Evolutionary conservation across 768 basidiomycete genomes (phyloP), one percentile per base, ranked within the genome.

Genomic region (Trametes maxima): DNA sequence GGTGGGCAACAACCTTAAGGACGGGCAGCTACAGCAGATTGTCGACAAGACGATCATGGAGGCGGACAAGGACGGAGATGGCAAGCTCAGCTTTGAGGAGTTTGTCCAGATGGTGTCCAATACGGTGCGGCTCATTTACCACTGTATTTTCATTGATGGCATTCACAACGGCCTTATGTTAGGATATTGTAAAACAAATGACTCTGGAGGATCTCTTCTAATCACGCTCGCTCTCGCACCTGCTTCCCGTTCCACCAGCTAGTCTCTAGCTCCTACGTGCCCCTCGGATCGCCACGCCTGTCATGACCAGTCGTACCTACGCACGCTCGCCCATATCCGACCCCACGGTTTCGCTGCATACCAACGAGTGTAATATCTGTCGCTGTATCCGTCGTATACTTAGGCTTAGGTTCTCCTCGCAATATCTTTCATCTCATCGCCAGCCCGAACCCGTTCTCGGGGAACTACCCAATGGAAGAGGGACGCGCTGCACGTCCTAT

Each of bases 31-130:
- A 61, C 97, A 99, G 75, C 97, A 98, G 74, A 99, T 99, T 61
- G 97, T 99, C 17, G 97, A 99, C 76, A 99, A 99, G 80, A 98
- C 97, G 10, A 99, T 99, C 73, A 95, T 99, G 94, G 97, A 99
- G 77, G 97, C 95, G 12, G 97, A 99, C 72, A 90, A 93, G 73
- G 95, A 99, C 71, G 95, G 92, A 2, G 97, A 99, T 72, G 97
- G 97, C 25, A 98, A 95, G 75, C 82, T 99, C 62, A 93, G 86
- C 76, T 99, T 99, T 68, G 95, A 97, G 57, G 97, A 98, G 76
- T 99, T 99, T 74, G 86, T 94, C 1, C 82, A 85, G 69, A 98
- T 98, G 87, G 97, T 99, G 25, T 92, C 95, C 28, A 96, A 94
- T 74, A 98, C 97, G 68, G 94, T 94, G 64, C 64, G 89, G 75